Evolutionary conservation across 2,329 filamentous ascomycete genomes (phyloP), one percentile per base, ranked within the genome.

Genomic region (Aureobasidium musti): DNA sequence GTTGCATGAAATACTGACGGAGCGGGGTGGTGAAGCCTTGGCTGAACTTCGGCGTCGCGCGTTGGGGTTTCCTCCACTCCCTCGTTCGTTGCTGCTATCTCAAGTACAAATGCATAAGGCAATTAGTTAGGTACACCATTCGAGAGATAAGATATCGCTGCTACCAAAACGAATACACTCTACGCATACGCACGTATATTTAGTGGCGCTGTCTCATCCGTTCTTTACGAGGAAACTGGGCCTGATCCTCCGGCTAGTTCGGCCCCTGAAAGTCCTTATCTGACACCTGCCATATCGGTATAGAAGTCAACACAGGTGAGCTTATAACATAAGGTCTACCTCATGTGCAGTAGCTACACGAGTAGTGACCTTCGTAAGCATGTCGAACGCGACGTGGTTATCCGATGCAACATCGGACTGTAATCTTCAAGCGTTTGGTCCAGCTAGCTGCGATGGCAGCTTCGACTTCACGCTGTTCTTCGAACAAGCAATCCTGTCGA

Each of bases 391-490:
- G 50, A 35, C 50, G 19, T 54, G 28, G 50, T n/a, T 21, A 19
- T 35, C n/a, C 6, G 30, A 54, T 35, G 19, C 30, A 21, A 35
- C 19, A 8, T 21, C 10, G n/a, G 13, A 30, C 11, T 54, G 50
- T 35, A 21, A 30, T 6, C 10, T 21, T 10, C 50, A 54, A 3
- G 5, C 28, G 11, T 54, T 54, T 35, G 50, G 50, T 11, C 30
- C 50, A 11, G 50, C 30, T 21, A 54, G 50, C 50, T 54, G 50
- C n/a, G 50, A 54, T 21, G 50, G 50, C 30, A 54, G 50, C 50
- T 54, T 54, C 30, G 50, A 54, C n/a, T 54, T 54, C n/a, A 54
- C 50, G 26, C 19, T 54, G 28, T 11, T 54, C 8, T 54, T 54
- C 17, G 50, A 54, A 17, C 50, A 54, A 35, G 37, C 50, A 14